Base-by-base conservation (phyloP, 768 basidiomycete genomes). In the Russula sp. region DNA sequence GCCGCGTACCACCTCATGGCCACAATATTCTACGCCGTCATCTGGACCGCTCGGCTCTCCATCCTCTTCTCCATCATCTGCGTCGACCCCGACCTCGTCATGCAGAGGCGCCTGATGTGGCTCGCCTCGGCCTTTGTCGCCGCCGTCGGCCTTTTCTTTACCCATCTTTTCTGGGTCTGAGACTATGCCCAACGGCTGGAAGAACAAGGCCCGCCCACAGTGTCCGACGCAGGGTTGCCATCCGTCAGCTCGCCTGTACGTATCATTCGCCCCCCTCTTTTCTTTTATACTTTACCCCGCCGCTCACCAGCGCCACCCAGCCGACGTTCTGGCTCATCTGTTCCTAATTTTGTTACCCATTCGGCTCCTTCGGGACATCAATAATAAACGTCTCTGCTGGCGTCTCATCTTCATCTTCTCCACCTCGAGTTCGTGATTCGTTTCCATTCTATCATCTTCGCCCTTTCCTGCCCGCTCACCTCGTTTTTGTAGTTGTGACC, bases 41-140 rank as follows among this genome's bases (percentile, higher is more conserved):
- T 70, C 29, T 70, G 70, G 70, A 61, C 56, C 35, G 69, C 81
- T 2, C 76, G 81, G 20, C 70, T 81, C n/a, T 77, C 80, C 29
- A 81, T 82, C 47, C 70, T 83, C 7, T 80, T 80, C 70, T 82
- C 81, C 7, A 75, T 83, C 61, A 77, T 82, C 56, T 79, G 82
- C 41, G 75, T 83, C 66, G 78, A 79, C 56, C 77, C 78, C 1
- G 74, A 75, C 52, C 60, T 65, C 11, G n/a, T 55, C n/a, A 63
- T 48, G 49, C 58, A 57, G 4, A 38, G 32, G 29, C 52, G 60
- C 18, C 46, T 70, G 13, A 51, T 38, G 42, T 65, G 66, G 54
- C 60, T 67, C 1, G 67, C 69, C 25, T 61, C 13, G 14, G 50
- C 66, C 13, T 68, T 69, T 57, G 60, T 79, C n/a, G 75, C 73